phyloP scores from a whole-genome alignment of 1,139 yeast genomes.

The Geotrichum fermentans region DNA sequence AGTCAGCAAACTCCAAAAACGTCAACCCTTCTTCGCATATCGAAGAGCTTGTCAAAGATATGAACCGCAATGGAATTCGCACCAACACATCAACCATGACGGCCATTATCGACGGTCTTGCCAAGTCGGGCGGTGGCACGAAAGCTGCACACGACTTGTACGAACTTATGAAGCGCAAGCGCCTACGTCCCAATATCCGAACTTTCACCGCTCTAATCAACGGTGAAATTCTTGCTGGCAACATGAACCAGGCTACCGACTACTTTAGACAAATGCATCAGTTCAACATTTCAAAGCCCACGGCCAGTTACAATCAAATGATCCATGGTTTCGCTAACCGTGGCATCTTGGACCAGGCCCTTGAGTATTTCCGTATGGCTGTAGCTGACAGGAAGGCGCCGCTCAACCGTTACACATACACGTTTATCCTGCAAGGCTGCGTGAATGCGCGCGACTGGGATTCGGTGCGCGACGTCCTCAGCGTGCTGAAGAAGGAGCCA shows the following conservation, averaged over 20 bases:
- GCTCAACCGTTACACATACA: slow-evolving; percentile 57
- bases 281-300: slow-evolving; percentile 39
- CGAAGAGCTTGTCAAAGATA: slow-evolving; percentile 42
- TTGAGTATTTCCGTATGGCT: slow-evolving; percentile 39
- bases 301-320: slow-evolving; percentile 58
- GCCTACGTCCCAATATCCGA: slow-evolving; percentile 38
- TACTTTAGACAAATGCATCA: slow-evolving; percentile 46
- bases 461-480: slow-evolving; percentile 40
- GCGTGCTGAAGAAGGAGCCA: slow-evolving; percentile 25
- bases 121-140: slow-evolving; percentile 45
- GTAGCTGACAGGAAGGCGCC: slow-evolving; percentile 33
- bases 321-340: slow-evolving; percentile 47
- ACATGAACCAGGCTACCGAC: slow-evolving; percentile 45
- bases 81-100: slow-evolving; percentile 52
- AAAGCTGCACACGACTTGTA: slow-evolving; percentile 53
- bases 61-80: slow-evolving; percentile 42
- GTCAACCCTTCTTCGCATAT: slow-evolving; percentile 43
- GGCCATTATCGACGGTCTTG: slow-evolving; percentile 54
- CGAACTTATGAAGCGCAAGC: slow-evolving; percentile 41
- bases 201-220: slow-evolving; percentile 56
- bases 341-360: slow-evolving; percentile 41
- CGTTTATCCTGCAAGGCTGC: slow-evolving; percentile 49
- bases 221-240: slow-evolving; percentile 53
- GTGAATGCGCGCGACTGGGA: slow-evolving; percentile 36
- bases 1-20: slow-evolving; percentile 44